These are phyloP conservation scores for Exophiala sp. DNA, from an alignment of 2,329 filamentous ascomycete species.

Conservation along the genomic window DNA sequence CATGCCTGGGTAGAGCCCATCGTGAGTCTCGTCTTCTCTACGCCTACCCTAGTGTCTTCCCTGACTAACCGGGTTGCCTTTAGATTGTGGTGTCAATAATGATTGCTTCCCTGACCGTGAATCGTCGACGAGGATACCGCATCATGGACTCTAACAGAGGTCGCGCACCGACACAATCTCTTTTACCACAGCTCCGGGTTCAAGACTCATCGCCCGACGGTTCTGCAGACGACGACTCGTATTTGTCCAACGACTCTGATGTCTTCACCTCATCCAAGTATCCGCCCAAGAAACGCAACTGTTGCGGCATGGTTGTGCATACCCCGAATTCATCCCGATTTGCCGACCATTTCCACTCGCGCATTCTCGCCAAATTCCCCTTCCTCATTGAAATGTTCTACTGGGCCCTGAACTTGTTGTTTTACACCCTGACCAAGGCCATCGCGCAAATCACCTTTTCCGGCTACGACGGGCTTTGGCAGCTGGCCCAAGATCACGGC, in stretches of 20 bases:
- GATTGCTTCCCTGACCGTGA: conserved; percentile 45
- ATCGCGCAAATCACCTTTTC: conserved; percentile 49
- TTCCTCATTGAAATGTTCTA: conserved; percentile 70
- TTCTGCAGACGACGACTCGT: conserved; percentile 30
- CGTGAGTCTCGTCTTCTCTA: conserved; percentile 28
- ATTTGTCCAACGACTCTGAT: conserved; percentile 36
- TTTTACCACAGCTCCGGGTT: conserved; percentile 14
- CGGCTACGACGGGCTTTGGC: conserved; percentile 42
- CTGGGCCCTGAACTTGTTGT: conserved; percentile 60
- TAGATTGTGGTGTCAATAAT: conserved; percentile 49
- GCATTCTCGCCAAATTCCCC: conserved; percentile 60
- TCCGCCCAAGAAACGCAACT: conserved; percentile 47
- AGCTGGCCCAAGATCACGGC: conserved; percentile 43
- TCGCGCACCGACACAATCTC: conserved; percentile 23
- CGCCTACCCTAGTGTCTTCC: no score
- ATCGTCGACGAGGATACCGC: conserved; percentile 41
- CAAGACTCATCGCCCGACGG: conserved; percentile 24
- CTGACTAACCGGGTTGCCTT: not conserved
- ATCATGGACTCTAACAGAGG: conserved; percentile 34
- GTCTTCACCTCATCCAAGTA: conserved; percentile 34
- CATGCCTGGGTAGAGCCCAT: conserved; percentile 36
- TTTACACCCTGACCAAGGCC: conserved; percentile 56
- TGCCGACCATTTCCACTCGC: conserved; percentile 53
- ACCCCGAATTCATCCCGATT: conserved; percentile 60
- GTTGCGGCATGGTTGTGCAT: conserved; percentile 47